Conservation (phyloP, 306 rosid species). For the Vicia villosa region DNA sequence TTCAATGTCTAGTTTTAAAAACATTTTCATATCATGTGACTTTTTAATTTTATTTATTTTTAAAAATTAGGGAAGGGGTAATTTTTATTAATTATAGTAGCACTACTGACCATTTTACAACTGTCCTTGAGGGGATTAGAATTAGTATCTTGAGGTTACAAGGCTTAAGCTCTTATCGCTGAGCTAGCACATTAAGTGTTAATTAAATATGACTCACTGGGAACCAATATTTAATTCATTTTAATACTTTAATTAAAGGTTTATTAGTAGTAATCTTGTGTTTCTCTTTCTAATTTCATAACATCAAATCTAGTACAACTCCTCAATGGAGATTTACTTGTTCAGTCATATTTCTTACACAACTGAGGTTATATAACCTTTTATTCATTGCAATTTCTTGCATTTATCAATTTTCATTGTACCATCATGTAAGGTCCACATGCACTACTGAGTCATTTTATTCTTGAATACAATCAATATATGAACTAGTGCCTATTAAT, state of each 20-base stretch:
- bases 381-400: background rate
- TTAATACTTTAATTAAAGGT: background rate
- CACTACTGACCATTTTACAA: too few species aligned
- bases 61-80: too few species aligned
- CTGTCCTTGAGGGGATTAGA: too few species aligned
- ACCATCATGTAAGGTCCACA: background rate
- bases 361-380: background rate
- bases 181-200: too few species aligned
- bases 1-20: background rate
- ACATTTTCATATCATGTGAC: background rate
- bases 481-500: background rate
- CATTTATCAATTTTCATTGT: background rate
- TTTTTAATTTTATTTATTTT: background rate
- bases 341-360: background rate
- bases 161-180: too few species aligned
- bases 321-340: background rate
- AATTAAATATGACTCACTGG: background rate
- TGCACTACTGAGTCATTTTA: background rate
- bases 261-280: background rate
- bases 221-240: background rate
- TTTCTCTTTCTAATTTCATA: background rate
- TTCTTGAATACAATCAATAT: background rate
- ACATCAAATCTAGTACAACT: background rate
- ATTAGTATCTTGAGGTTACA: too few species aligned
- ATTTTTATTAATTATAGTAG: too few species aligned